Base-by-base conservation (phyloP, 495 filamentous ascomycete genomes). In the Choiromyces venosus region DNA sequence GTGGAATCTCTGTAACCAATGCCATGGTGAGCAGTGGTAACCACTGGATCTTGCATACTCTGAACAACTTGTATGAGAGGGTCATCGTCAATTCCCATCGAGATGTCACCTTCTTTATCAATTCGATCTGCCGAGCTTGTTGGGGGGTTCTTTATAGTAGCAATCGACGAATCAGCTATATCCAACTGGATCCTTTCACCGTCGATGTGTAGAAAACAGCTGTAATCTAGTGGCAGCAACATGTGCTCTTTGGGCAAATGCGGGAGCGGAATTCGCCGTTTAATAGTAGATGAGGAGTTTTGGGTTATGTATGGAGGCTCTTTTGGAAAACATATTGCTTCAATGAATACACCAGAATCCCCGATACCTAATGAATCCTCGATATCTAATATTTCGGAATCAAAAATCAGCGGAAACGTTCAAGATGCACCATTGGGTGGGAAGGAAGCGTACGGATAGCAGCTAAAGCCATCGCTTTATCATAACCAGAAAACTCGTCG, bases 1-100 rank as follows among this genome's bases (percentile, higher is more conserved):
- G 75, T 77, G 25, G 76, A 65, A 61, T 56, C 65, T 52, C 38
- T 64, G 10, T 72, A 33, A 18, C 52, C 52, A 61, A 61, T 33
- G 52, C 25, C 52, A 61, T 61, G 25, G 52, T 61, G 25, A 29
- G 33, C 52, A 1, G 52, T 33, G 25, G 52, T 33, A 33, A 33
- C 52, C 12, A 33, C 25, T 6, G 52, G 52, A 33, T 61, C 52
- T 16, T 61, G 52, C 52, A 61, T 61, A 36, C 75, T 77, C 37
- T 77, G 75, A 21, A 72, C 66, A 36, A 77, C 75, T 19, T 76
- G 42, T 35, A 77, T n/a, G 4, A 77, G 75, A 7, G 69, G 40
- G 21, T 77, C 75, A 37, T 77, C 73, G 6, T 69, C 56, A 9
- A 37, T 61, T 21, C n/a, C 69, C 36, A 67, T 71, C 36, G 73